Evolutionary conservation across 2,329 filamentous ascomycete species (phyloP), one percentile per base, ranked within the genome.

Genomic region (Fusarium buxicola): DNA sequence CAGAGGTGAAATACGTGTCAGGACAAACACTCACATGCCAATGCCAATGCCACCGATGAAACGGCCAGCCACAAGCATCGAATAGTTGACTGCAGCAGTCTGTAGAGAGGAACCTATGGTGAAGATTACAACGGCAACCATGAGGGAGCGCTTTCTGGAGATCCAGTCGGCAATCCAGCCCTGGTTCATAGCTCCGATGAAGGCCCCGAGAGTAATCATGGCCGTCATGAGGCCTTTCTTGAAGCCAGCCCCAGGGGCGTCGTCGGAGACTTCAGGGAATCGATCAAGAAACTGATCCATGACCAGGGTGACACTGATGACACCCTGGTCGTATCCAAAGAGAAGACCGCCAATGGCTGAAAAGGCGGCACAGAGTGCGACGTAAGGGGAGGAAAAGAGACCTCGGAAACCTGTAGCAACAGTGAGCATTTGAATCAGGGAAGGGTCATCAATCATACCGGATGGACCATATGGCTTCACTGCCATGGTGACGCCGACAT

Each of bases 171-270:
- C 73, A 7, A 77, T 58, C 55, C 78, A 75, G 1, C 77, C 77
- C 54, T 77, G 77, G 55, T 76, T 67, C 18, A 83, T 69, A 4
- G 81, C 81, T 7, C 82, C 81, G 58, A 81, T 69, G 75, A 80
- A 82, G 7, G 81, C 81, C 51, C 79, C 74, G 0, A 84, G 72
- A 3, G 81, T 71, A 7, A 84, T 71, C n/a, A 79, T 81, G 28
- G 81, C 82, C 6, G 82, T 80, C 61, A 83, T 81, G 74, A 82
- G 82, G 21, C 81, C 71, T 16, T 68, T 68, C 39, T 68, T 65
- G 40, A 72, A 70, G 5, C 79, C 79, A 3, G 77, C 75, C 3
- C 80, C 80, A 8, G 76, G 68, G 7, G 73, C 75, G 3, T 56
- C 48, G 7, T 74, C 69, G 0, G 73, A 68, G 1, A 76, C 74